Evolutionary conservation across 148 eudicot species (phyloP), one percentile per base, ranked within the genome.

Genomic region (Chenopodium quinoa): DNA sequence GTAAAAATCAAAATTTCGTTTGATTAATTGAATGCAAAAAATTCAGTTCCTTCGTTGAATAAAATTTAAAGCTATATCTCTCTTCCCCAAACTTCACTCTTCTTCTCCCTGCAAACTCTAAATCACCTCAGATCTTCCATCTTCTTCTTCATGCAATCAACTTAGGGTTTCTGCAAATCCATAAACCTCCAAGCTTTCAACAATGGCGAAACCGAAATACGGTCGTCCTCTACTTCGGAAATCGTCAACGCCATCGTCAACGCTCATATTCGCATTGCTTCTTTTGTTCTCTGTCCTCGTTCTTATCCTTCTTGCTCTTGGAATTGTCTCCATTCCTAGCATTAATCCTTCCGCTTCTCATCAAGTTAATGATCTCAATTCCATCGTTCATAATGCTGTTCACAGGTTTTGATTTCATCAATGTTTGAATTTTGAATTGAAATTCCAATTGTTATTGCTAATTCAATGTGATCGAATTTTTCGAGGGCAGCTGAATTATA

Each of bases 121-220:
- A 34, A 6, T 19, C 80, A 46, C 9, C 31, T 78, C 44, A 47
- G 80, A 78, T 78, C 74, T 67, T 56, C 17, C 5, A 0, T 17
- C 29, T 23, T 67, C 79, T 76, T 60, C 31, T 62, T 74, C 63
- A 25, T 9, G 9, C 50, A 65, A 64, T 10, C 23, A 20, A 62
- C 3, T 67, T 69, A 60, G 72, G 68, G 80, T 47, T 66, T 83
- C 69, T 7, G 17, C 77, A 37, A 75, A 7, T 52, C 29, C 31
- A 69, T 25, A 44, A 44, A 9, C 75, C 20, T 77, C 29, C 10
- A 40, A 85, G 34, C 70, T 58, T 32, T 50, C 86, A 84, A 73
- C 80, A 85, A 93, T 94, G 98, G 94, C 86, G 82, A 94, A 90
- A 84, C 90, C 87, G 56, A 84, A 90, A 77, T 80, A 82, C 70